Evolutionary conservation across 441 rosid genomes (phyloP), one percentile per base, ranked within the genome.

Genomic region (Aleurites moluccanus): DNA sequence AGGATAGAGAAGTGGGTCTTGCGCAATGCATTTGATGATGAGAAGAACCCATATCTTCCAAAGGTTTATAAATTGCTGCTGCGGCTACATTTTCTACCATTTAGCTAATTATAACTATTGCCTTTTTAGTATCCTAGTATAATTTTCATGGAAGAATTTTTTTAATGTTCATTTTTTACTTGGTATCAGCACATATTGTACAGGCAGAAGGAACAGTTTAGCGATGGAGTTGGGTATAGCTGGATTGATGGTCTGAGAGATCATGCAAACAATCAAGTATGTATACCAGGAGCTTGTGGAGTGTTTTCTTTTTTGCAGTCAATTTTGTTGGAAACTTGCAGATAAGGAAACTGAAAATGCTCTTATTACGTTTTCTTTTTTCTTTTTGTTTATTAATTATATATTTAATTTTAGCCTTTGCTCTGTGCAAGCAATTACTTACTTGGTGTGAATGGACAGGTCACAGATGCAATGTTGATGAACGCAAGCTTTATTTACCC

Each of bases 151-250:
- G 45, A 14, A 45, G 56, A 61, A 28, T 66, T 28, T 27, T 68
- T 68, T 52, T 69, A 72, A 21, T 56, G 10, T 30, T 68, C n/a
- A 27, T 38, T 68, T 53, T 56, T 57, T 63, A 14, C 64, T 47
- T 30, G 44, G 79, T 80, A 83, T 78, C 79, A 92, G 97, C 95
- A 89, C 88, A 94, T 94, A 80, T 68, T 94, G 25, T 92, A 90
- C 84, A 84, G 98, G 83, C 98, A 94, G 85, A 92, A 94, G 81
- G 98, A 94, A 79, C 98, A 94, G 74, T 94, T 92, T 85, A 92
- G 98, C 73, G 98, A 94, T 80, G 98, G 98, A 81, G 97, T 94
- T 75, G 98, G 98, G n/a, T 92, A 94, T 83, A 90, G 95, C 63
- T 94, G 98, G 97, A 94, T 94, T 84, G 98, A 94, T 82, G 94